A percentile compares a stretch with the other conserved stretches of the same genome.
Conservation (phyloP, 257 asterid genomes). For the Fraxinus americana region DNA sequence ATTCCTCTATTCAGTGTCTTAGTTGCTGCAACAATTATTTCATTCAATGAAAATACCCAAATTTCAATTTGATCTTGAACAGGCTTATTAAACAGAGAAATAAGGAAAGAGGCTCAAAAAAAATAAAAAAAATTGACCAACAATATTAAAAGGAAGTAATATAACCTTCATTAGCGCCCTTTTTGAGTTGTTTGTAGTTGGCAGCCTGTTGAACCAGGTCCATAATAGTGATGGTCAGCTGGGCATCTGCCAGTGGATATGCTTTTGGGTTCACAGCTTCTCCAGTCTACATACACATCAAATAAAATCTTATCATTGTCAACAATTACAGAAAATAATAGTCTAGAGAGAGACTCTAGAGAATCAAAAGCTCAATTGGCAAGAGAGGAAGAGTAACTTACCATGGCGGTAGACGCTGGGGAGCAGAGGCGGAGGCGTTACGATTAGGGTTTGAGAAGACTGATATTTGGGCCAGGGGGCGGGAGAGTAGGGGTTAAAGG, state of each 20-base stretch:
- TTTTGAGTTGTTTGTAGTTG: too few relatives aligned
- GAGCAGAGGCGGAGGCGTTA: neutral
- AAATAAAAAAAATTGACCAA: neutral
- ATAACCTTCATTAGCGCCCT: conserved; percentile 63
- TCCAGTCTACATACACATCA: conserved; percentile 44
- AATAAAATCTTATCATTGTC: neutral
- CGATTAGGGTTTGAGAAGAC: neutral
- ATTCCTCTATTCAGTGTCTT: conserved; percentile 92
- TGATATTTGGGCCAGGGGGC: neutral
- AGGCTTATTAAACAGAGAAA: neutral
- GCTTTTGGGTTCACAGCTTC: conserved; percentile 91
- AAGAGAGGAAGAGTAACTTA: neutral
- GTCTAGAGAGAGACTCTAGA: neutral
- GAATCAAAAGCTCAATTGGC: neutral
- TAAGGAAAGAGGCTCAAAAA: neutral
- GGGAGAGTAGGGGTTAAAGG: neutral
- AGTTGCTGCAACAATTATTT: conserved; percentile 60
- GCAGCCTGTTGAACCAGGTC: conserved; percentile 79
- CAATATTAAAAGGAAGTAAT: neutral
- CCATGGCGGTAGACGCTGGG: neutral
- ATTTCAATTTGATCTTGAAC: neutral
- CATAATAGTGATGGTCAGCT: conserved; percentile 72
- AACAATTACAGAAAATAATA: neutral
- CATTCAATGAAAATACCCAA: neutral
- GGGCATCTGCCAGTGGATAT: conserved; percentile 84